phyloP scores from a whole-genome alignment of 345 rosid species.

The Aquilaria yunnanensis region DNA sequence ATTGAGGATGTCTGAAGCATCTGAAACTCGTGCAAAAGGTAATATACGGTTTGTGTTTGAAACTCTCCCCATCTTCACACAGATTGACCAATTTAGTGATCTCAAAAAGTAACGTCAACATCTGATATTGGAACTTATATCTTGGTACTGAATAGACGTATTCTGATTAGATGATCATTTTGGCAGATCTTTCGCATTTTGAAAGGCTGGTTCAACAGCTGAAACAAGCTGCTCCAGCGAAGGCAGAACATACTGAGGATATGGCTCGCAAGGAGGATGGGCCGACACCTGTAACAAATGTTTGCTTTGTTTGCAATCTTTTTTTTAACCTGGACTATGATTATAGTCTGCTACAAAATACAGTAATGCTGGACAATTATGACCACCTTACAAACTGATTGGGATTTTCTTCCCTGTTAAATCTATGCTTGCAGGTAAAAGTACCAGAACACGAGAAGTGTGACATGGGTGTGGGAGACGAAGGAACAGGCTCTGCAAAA shows the following conservation, averaged over 20 bases:
- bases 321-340: background rate
- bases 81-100: background rate
- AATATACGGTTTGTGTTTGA: background rate
- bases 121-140: no score
- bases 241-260: conserved; percentile 27
- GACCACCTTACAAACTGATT: background rate
- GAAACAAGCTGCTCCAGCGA: conserved; percentile 33
- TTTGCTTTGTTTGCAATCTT: conserved; percentile 17
- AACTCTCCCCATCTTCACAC: background rate
- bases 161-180: conserved; percentile 2
- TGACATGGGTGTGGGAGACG: conserved; percentile 14
- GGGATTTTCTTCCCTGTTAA: conserved; percentile 1
- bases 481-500: conserved; percentile 22
- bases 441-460: conserved; percentile 18
- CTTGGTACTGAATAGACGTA: background rate
- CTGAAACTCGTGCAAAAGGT: conserved; percentile 52
- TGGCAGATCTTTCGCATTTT: conserved; percentile 58
- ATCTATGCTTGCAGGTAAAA: conserved; percentile 32
- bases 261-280: conserved; percentile 26
- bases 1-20: conserved; percentile 51
- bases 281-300: conserved; percentile 28
- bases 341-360: background rate
- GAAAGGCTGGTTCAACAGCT: conserved; percentile 54
- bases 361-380: background rate
- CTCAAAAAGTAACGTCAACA: background rate